Conservation (phyloP, 2,329 filamentous ascomycete species). For the Hypoxylon sp. region DNA sequence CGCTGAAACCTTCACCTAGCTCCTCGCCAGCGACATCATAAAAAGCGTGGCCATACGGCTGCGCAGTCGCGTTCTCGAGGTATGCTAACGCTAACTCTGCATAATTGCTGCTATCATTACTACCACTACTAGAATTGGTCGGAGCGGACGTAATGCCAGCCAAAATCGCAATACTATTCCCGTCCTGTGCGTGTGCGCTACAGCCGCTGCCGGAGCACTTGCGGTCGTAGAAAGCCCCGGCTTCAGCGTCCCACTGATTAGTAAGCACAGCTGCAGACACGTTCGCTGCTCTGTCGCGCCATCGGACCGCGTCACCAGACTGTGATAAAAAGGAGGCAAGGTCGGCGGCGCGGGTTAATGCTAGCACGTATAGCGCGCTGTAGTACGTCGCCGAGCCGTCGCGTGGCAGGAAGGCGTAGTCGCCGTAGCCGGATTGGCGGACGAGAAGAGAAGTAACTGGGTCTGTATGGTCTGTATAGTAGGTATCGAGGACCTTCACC, state of each 20-base stretch:
- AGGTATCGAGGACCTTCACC: conserved; percentile 60
- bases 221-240: conserved; percentile 63
- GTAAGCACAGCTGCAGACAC: conserved; percentile 57
- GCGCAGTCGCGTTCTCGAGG: conserved; percentile 55
- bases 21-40: conserved; percentile 62
- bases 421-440: conserved; percentile 63
- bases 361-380: conserved; percentile 65
- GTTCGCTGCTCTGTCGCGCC: conserved; percentile 56
- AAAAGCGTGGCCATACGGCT: conserved; percentile 66
- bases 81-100: conserved; percentile 59
- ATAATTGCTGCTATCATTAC: too few relatives aligned
- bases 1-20: conserved; percentile 55
- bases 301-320: conserved; percentile 56
- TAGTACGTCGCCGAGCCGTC: conserved; percentile 66
- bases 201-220: conserved; percentile 51
- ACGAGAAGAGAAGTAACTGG: conserved; percentile 58
- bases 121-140: not conserved
- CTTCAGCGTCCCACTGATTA: conserved; percentile 59
- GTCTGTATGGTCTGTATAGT: conserved; percentile 62
- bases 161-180: conserved; percentile 64
- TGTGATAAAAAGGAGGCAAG: conserved; percentile 57
- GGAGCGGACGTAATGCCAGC: conserved; percentile 54
- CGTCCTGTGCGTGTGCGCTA: conserved; percentile 64
- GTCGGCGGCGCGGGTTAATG: conserved; percentile 60
- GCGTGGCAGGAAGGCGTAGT: conserved; percentile 66